phyloP scores from a whole-genome alignment of 306 rosid species.

The Quercus wislizeni region DNA sequence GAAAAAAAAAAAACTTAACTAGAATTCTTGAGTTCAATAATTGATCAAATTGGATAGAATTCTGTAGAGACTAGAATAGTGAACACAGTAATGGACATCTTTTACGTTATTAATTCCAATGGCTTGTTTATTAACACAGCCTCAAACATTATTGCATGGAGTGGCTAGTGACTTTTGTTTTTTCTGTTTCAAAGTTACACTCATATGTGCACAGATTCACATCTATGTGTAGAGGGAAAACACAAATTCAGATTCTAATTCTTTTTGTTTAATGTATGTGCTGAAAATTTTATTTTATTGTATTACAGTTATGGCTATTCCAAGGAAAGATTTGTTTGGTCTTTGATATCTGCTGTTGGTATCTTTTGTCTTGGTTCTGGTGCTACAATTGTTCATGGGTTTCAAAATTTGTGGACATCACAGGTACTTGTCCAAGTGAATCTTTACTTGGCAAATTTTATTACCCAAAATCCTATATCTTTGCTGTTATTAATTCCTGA shows the following conservation, averaged over 20 bases:
- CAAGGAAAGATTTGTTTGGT: slow-evolving; percentile 99
- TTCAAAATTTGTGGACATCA: slow-evolving; percentile 93
- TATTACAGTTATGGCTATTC: slow-evolving; percentile 89
- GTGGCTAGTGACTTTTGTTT: not conserved
- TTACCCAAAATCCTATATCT: not conserved
- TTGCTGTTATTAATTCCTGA: not conserved
- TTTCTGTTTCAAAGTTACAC: slow-evolving; percentile 3
- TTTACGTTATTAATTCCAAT: not conserved
- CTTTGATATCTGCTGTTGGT: slow-evolving; percentile 97
- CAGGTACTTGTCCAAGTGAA: slow-evolving; percentile 50
- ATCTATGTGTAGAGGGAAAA: not conserved
- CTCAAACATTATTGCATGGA: not conserved
- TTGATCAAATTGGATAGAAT: not conserved
- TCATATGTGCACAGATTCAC: not conserved
- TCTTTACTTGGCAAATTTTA: slow-evolving; percentile 7
- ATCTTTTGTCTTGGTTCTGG: slow-evolving; percentile 99
- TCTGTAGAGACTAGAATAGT: not conserved
- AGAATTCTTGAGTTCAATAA: not conserved
- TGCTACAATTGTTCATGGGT: slow-evolving; percentile 87
- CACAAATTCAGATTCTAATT: not conserved
- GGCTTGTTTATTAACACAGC: not conserved
- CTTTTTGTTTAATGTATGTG: not conserved
- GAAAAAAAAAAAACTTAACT: not conserved
- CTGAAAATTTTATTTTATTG: slow-evolving; percentile 24
- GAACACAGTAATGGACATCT: not conserved